phyloP scores from a whole-genome alignment of 2,329 filamentous ascomycete genomes.

The Pseudodiploospora longispora region DNA sequence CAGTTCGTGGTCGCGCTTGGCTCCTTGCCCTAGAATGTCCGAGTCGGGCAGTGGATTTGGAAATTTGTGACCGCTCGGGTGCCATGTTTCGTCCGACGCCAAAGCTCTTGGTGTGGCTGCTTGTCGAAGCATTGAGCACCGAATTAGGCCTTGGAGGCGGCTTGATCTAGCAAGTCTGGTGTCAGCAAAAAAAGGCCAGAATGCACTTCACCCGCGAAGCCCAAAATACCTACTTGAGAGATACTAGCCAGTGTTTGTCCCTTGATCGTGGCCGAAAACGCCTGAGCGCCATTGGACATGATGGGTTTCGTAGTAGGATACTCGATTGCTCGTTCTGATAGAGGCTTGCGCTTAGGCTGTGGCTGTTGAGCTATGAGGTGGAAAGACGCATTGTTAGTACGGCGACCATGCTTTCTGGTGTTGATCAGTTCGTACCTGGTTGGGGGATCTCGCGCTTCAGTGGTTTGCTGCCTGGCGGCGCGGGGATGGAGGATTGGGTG shows the following conservation, averaged over 20 bases:
- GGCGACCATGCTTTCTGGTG: too few species aligned
- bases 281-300: slow-evolving; percentile 30
- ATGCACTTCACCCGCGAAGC: background rate
- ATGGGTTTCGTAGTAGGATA: slow-evolving; percentile 28
- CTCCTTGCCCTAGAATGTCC: slow-evolving; percentile 37
- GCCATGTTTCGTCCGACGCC: slow-evolving; percentile 44
- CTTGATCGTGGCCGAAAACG: slow-evolving; percentile 36
- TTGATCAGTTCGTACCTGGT: slow-evolving; percentile 27
- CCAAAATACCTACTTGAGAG: slow-evolving; percentile 19
- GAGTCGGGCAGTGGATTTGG: slow-evolving; percentile 39
- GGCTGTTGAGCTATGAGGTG: slow-evolving; percentile 39
- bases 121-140: slow-evolving; percentile 20
- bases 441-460: slow-evolving; percentile 45
- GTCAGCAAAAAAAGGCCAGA: background rate
- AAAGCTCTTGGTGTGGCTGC: slow-evolving; percentile 48
- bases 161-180: slow-evolving; percentile 22
- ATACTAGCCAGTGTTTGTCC: slow-evolving; percentile 31
- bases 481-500: slow-evolving; percentile 32
- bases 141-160: slow-evolving; percentile 24
- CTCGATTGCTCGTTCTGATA: slow-evolving; percentile 48
- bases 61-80: slow-evolving; percentile 42
- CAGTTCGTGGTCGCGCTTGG: slow-evolving; percentile 29
- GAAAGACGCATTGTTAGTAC: slow-evolving; percentile 1
- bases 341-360: slow-evolving; percentile 52
- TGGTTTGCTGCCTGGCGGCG: slow-evolving; percentile 30